Evolutionary conservation across 1,139 yeast genomes (phyloP), one percentile per base, ranked within the genome.

Genomic region (Debaryomycetaceae sp.): DNA sequence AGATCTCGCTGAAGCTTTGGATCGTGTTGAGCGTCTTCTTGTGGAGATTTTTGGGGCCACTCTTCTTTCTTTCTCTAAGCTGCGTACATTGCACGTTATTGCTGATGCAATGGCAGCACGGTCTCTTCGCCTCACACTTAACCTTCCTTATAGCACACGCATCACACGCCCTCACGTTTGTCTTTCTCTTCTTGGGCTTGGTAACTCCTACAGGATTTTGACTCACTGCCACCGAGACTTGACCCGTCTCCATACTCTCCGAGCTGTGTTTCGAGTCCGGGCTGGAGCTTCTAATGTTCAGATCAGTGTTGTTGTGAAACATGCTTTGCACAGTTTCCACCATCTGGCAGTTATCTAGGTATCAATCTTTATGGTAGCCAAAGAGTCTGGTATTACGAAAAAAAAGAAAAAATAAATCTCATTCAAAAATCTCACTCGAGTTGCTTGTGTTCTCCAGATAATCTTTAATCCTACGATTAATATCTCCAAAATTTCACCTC

Each of bases 101-200:
- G 30, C 64, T 52, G 19, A 61, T 53, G 52, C 77, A 71, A 41
- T 66, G 71, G 29, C 51, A 39, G 51, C 77, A 71, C 1, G 75
- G 77, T 30, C 70, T 58, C 31, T 47, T 48, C 19, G 55, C 56
- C 40, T 68, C 74, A 51, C 77, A 71, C 41, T 63, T 63, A 29
- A 70, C 70, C 49, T 71, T 71, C 30, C 75, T 48, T 15, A 67
- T 58, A 16, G 75, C 69, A 53, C 77, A 71, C 6, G 72, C 75
- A 47, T 71, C 77, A 46, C 77, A 71, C 7, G 77, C 69, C 38
- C 68, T 38, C 1, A 52, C 52, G 17, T 56, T 58, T 1, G 57
- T 41, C 31, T 50, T 56, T 30, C 64, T 43, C 37, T 55, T 60
- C 30, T 35, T 18, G n/a, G 29, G 9, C 28, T 35, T 35, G 29